Evolutionary conservation across 1,284 basidiomycete genomes (phyloP).

Genomic region (Rhodofomes roseus): DNA sequence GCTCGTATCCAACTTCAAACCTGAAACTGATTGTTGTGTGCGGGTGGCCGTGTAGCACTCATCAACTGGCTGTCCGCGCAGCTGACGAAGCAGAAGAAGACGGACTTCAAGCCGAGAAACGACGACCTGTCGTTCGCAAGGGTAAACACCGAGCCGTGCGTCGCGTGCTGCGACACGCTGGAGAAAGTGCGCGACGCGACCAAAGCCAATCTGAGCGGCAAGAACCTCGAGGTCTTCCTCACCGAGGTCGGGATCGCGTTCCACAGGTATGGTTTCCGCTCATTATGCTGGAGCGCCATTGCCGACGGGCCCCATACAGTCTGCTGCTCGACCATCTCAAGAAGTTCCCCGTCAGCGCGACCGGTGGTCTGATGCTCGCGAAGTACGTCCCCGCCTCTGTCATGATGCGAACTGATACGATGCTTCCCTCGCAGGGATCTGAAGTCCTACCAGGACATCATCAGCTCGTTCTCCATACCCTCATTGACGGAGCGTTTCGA

Average conservation of each 20-base stretch:
- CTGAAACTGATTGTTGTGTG: neutral
- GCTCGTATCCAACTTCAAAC: constrained; percentile 20
- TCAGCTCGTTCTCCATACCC: constrained; percentile 78
- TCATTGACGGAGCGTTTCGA: constrained; percentile 94
- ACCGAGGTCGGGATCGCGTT: constrained; percentile 94
- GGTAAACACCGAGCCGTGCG: constrained; percentile 94
- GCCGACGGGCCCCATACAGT: constrained; percentile 37
- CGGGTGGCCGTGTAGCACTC: constrained; percentile 43
- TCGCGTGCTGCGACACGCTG: constrained; percentile 83
- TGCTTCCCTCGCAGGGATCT: constrained; percentile 65
- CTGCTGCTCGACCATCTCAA: constrained; percentile 92
- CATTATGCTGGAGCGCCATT: neutral
- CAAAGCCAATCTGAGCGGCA: constrained; percentile 77
- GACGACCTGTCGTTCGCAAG: constrained; percentile 93
- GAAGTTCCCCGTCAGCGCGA: constrained; percentile 95
- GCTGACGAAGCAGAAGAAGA: constrained; percentile 91
- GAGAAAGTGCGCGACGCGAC: constrained; percentile 78
- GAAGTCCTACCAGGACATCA: constrained; percentile 93
- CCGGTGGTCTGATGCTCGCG: constrained; percentile 96
- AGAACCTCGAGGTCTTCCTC: constrained; percentile 89
- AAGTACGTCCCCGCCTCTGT: constrained; percentile 57
- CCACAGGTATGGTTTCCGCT: constrained; percentile 61
- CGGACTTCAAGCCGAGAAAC: constrained; percentile 95
- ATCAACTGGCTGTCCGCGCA: constrained; percentile 68
- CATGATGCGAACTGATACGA: neutral